These are phyloP conservation scores for Penicillium egyptiacum DNA, from an alignment of 495 filamentous ascomycete genomes.

Conservation along the genomic window DNA sequence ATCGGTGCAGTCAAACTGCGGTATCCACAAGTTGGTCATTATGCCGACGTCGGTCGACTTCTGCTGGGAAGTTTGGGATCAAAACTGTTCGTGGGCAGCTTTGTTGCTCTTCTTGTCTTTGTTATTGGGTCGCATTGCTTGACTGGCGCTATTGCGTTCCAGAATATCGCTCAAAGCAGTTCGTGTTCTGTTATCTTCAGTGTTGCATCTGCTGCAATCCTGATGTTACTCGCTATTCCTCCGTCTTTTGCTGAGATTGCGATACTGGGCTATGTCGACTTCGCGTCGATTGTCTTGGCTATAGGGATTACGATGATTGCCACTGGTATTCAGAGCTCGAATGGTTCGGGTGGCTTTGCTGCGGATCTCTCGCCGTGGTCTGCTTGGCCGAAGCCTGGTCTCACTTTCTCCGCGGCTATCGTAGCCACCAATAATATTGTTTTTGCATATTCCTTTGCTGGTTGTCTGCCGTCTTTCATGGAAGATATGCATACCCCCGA, in stretches of 20 bases:
- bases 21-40: conserved; percentile 62
- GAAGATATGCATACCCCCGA: conserved; percentile 66
- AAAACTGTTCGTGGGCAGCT: conserved; percentile 57
- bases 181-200: conserved; percentile 63
- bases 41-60: conserved; percentile 63
- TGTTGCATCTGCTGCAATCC: conserved; percentile 57
- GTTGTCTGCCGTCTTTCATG: conserved; percentile 67
- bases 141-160: conserved; percentile 66
- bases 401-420: conserved; percentile 40
- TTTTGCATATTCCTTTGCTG: conserved; percentile 62
- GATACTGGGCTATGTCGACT: conserved; percentile 59
- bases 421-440: conserved; percentile 67
- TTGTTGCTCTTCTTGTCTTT: conserved; percentile 61
- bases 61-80: conserved; percentile 59
- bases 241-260: conserved; percentile 53
- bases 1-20: conserved; percentile 66
- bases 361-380: conserved; percentile 29
- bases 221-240: conserved; percentile 60
- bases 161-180: conserved; percentile 56
- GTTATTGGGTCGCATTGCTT: conserved; percentile 68
- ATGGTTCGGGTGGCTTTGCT: conserved; percentile 21
- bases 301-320: conserved; percentile 67
- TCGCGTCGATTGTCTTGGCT: conserved; percentile 60
- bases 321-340: conserved; percentile 49
- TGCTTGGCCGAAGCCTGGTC: conserved; percentile 29